Percentiles rank a stretch among this genome's conserved stretches.
Conservation (phyloP, 1,284 basidiomycete species). For the Gastroboletus turbinatus region DNA sequence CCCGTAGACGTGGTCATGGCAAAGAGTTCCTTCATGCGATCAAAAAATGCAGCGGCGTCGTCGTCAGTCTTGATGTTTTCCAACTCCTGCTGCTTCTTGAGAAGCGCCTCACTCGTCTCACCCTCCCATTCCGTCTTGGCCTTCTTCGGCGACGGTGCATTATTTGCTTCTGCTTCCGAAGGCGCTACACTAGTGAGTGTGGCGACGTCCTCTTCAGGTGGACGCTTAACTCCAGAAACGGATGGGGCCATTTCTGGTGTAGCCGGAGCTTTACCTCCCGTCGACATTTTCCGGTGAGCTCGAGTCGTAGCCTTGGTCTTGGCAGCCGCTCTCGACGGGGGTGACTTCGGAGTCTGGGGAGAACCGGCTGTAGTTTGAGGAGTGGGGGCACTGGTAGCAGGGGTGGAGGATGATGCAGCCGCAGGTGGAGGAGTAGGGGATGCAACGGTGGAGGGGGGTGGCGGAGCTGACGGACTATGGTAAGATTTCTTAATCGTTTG, state of each 20-base stretch:
- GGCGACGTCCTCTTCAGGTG: slow-evolving; percentile 55
- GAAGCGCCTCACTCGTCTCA: slow-evolving; percentile 49
- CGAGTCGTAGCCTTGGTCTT: slow-evolving; percentile 42
- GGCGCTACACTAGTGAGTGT: slow-evolving; percentile 26
- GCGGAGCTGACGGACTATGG: slow-evolving; percentile 24
- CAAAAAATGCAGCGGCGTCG: slow-evolving; percentile 60
- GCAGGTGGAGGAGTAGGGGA: slow-evolving; percentile 41
- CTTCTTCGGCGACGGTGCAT: slow-evolving; percentile 69
- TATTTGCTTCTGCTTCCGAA: slow-evolving; percentile 41
- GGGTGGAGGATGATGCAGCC: slow-evolving; percentile 33
- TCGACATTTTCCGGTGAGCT: slow-evolving; percentile 46
- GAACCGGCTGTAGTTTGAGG: slow-evolving; percentile 53
- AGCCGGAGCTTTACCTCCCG: slow-evolving; percentile 39
- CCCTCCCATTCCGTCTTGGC: slow-evolving; percentile 69
- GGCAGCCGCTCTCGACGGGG: slow-evolving; percentile 50
- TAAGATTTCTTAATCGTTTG: slow-evolving; percentile 29
- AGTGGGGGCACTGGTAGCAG: slow-evolving; percentile 47
- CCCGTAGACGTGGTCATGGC: slow-evolving; percentile 48
- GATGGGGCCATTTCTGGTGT: slow-evolving; percentile 33
- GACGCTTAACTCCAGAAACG: slow-evolving; percentile 48
- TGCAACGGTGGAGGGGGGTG: slow-evolving; percentile 24
- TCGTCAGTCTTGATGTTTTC: slow-evolving; percentile 66
- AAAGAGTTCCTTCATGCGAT: slow-evolving; percentile 61
- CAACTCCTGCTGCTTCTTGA: slow-evolving; percentile 53
- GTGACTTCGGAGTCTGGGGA: slow-evolving; percentile 54